Evolutionary conservation across 2,329 filamentous ascomycete genomes (phyloP), one percentile per base, ranked within the genome.

Genomic region (Cladophialophora bantiana): DNA sequence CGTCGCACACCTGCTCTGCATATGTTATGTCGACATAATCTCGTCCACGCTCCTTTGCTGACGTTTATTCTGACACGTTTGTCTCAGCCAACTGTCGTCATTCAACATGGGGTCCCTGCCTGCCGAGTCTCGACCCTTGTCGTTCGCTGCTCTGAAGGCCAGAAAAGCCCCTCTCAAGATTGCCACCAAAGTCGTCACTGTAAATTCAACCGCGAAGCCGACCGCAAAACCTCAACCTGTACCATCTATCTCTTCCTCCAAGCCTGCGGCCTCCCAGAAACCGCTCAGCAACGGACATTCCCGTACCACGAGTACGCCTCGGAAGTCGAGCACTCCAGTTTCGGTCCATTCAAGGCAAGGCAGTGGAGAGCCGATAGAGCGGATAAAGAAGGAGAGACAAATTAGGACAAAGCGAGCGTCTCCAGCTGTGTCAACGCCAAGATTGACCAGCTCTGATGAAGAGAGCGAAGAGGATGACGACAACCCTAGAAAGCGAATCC

Each of bases 401-500:
- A 60, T 35, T 31, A 52, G 60, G 42, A 57, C 50, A n/a, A 71
- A 74, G 50, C 65, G 72, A 35, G 56, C 72, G 12, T 74, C 72
- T 20, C 72, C 72, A 18, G 65, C 70, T 6, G 64, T 71, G 12
- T 69, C 66, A 7, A 74, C 71, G 12, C 72, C 72, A 10, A 68
- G 50, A 31, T 64, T 70, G 20, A 65, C 70, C 40, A 72, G 71
- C 31, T 75, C 75, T 10, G 74, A 78, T 35, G 73, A 77, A 13
- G 74, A 74, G n/a, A 71, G 72, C 20, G 74, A 75, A 31, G 73
- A 75, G 26, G 73, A 74, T 12, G 66, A 65, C 13, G 71, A 64
- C 36, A 34, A 65, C 60, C 71, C 71, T 48, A 70, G 68, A 52
- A 83, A 83, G 72, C 77, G 80, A 40, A 76, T 75, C 7, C 77